These are phyloP conservation scores for Ananas comosus DNA, from an alignment of 176 grass and related monocot species.

Conservation along the genomic window DNA sequence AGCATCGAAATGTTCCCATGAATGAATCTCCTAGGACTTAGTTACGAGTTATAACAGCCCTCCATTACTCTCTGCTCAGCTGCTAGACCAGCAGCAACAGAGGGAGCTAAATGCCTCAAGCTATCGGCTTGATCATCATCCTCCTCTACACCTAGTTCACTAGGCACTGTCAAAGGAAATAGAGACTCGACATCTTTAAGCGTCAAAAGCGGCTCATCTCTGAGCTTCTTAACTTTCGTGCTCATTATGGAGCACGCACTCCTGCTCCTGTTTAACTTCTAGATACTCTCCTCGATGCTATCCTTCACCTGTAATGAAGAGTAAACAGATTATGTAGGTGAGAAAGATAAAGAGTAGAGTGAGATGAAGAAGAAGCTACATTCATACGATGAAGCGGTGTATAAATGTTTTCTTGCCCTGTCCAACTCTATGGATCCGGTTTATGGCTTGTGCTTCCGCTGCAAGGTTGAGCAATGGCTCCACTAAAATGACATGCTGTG, in stretches of 20 bases:
- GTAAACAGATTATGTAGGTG: neutral
- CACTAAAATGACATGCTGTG: constrained; percentile 79
- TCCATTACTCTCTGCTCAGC: constrained; percentile 62
- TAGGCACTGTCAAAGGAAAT: constrained; percentile 40
- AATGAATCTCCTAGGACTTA: neutral
- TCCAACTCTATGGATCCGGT: constrained; percentile 84
- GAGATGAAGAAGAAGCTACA: neutral
- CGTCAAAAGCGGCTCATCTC: constrained; percentile 69
- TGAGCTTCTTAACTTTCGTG: constrained; percentile 51
- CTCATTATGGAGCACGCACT: constrained; percentile 51
- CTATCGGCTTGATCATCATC: constrained; percentile 25
- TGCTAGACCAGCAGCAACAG: constrained; percentile 72
- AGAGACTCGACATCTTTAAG: constrained; percentile 71
- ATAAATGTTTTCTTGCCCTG: constrained; percentile 88
- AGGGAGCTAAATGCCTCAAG: constrained; percentile 61
- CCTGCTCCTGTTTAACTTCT: constrained; percentile 64
- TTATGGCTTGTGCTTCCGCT: constrained; percentile 86
- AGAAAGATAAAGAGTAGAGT: neutral
- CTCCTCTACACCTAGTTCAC: constrained; percentile 30
- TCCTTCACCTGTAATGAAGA: constrained; percentile 52
- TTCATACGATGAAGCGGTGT: constrained; percentile 75
- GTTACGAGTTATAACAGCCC: constrained; percentile 18
- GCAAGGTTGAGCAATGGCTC: constrained; percentile 84
- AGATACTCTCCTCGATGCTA: constrained; percentile 90
- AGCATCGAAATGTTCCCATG: no score